Conservation (phyloP, 2,329 filamentous ascomycete genomes). For the Colletotrichum sp. region DNA sequence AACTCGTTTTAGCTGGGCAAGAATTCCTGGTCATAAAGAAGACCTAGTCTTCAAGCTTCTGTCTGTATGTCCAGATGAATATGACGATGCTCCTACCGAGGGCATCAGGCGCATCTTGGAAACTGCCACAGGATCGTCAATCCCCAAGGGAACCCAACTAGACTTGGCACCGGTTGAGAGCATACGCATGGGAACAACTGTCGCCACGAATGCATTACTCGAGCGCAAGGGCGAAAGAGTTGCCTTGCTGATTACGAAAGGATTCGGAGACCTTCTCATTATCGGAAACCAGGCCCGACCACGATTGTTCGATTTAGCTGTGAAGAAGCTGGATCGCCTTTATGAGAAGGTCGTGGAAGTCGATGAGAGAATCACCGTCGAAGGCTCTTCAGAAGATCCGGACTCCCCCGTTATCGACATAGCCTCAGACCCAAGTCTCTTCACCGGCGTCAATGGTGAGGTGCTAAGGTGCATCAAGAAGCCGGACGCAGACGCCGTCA, state of each 20-base stretch:
- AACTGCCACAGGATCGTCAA: conserved; percentile 29
- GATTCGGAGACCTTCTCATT: conserved; percentile 73
- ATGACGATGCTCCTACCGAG: conserved; percentile 75
- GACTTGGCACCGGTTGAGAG: conserved; percentile 55
- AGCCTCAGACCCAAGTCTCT: conserved; percentile 49
- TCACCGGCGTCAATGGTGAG: conserved; percentile 71
- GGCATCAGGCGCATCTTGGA: conserved; percentile 62
- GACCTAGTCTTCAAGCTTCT: conserved; percentile 70
- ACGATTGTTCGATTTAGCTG: conserved; percentile 75
- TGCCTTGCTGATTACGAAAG: conserved; percentile 73
- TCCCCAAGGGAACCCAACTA: conserved; percentile 22
- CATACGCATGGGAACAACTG: conserved; percentile 80
- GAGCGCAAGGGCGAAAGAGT: conserved; percentile 76
- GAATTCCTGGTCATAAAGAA: conserved; percentile 66
- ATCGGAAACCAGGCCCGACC: conserved; percentile 78
- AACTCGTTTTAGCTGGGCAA: background rate
- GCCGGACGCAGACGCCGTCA: conserved; percentile 56
- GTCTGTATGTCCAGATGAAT: conserved; percentile 74
- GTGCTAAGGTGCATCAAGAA: conserved; percentile 68
- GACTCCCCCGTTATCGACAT: conserved; percentile 25
- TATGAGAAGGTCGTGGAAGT: conserved; percentile 74
- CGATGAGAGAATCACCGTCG: conserved; percentile 69
- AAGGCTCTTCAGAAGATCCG: background rate
- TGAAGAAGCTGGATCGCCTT: conserved; percentile 70
- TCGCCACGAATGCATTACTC: conserved; percentile 76